Conservation (phyloP, 768 basidiomycete genomes). For the Leccinum uliginosum region DNA sequence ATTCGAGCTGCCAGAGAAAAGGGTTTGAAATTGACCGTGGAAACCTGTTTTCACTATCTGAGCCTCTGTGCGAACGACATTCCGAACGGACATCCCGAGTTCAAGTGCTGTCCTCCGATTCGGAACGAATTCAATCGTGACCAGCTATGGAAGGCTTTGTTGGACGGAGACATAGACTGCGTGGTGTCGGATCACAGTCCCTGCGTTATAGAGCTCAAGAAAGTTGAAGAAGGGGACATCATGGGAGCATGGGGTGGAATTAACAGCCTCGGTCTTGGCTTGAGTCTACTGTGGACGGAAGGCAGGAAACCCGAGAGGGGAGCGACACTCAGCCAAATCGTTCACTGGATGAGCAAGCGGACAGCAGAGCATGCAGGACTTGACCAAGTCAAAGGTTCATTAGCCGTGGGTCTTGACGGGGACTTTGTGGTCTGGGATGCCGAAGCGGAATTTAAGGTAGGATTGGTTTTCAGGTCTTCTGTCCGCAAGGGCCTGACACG, state of each 20-base stretch:
- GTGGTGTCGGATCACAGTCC: slow-evolving; percentile 97
- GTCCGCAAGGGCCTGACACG: slow-evolving; percentile 5
- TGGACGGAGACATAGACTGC: slow-evolving; percentile 82
- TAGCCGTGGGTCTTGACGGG: slow-evolving; percentile 74
- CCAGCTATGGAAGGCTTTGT: slow-evolving; percentile 74
- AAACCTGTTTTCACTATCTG: slow-evolving; percentile 98
- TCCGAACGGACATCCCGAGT: slow-evolving; percentile 73
- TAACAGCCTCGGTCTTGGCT: slow-evolving; percentile 82
- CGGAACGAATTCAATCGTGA: slow-evolving; percentile 70
- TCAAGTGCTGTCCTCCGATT: slow-evolving; percentile 97
- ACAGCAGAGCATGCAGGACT: slow-evolving; percentile 83
- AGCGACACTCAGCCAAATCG: slow-evolving; percentile 53
- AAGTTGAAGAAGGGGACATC: slow-evolving; percentile 69
- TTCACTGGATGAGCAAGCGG: slow-evolving; percentile 70
- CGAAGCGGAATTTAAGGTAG: slow-evolving; percentile 39
- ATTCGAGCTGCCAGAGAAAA: slow-evolving; percentile 65
- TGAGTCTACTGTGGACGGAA: slow-evolving; percentile 90
- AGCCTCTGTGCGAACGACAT: slow-evolving; percentile 69
- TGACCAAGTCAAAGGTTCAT: slow-evolving; percentile 60
- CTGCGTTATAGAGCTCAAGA: slow-evolving; percentile 79
- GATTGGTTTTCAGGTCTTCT: background rate
- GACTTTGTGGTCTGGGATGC: slow-evolving; percentile 88
- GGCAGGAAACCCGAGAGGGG: slow-evolving; percentile 47
- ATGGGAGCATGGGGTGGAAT: slow-evolving; percentile 96
- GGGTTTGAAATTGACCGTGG: slow-evolving; percentile 76